These are phyloP conservation scores for Ustilago esculenta DNA, from an alignment of 1,284 basidiomycete species.

Conservation along the genomic window DNA sequence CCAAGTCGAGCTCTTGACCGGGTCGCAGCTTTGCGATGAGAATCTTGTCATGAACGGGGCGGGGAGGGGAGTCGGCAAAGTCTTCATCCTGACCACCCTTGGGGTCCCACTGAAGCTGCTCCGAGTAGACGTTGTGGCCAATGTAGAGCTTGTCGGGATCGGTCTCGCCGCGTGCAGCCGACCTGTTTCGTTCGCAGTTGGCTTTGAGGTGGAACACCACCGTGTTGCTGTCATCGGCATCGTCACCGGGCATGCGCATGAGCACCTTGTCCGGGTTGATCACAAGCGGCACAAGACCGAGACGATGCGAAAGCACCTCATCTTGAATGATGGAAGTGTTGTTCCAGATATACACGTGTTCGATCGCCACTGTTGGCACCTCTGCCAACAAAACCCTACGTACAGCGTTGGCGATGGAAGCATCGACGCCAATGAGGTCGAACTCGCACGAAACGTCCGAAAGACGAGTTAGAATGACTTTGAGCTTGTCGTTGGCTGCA, in stretches of 20 bases:
- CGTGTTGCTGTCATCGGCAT: constrained; percentile 85
- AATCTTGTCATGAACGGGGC: constrained; percentile 82
- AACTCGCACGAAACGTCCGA: constrained; percentile 76
- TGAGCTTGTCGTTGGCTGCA: constrained; percentile 41
- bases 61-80: constrained; percentile 72
- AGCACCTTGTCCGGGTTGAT: constrained; percentile 78
- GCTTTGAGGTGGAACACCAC: constrained; percentile 85
- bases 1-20: constrained; percentile 83
- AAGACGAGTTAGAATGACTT: constrained; percentile 55
- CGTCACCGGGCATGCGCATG: constrained; percentile 68
- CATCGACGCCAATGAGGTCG: constrained; percentile 94
- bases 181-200: constrained; percentile 75
- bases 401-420: constrained; percentile 93
- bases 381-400: constrained; percentile 92
- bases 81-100: constrained; percentile 80
- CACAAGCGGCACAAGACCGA: constrained; percentile 89
- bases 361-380: constrained; percentile 84
- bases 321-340: constrained; percentile 95
- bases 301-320: constrained; percentile 88
- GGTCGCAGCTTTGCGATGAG: constrained; percentile 93
- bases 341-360: constrained; percentile 92
- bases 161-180: constrained; percentile 71
- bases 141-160: constrained; percentile 58
- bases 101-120: constrained; percentile 82
- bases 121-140: constrained; percentile 74